Evolutionary conservation across 768 basidiomycete species (phyloP).

Genomic region (Boletus reticuloceps): DNA sequence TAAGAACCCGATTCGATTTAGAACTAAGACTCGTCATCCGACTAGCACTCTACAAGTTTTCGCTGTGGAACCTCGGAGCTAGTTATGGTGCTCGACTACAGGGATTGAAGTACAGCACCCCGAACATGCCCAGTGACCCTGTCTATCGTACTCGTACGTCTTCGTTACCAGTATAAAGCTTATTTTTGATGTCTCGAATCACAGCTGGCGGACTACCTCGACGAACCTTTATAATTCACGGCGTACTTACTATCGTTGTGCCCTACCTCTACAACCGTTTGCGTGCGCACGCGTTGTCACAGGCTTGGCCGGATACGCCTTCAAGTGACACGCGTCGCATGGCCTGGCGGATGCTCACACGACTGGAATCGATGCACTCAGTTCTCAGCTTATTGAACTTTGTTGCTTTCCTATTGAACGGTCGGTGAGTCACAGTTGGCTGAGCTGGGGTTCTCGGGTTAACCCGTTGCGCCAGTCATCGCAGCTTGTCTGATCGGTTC

Average conservation of each 20-base stretch:
- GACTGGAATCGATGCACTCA: constrained; percentile 65
- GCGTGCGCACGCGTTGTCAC: constrained; percentile 71
- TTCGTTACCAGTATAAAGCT: not conserved
- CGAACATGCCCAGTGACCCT: constrained; percentile 1
- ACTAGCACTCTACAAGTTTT: constrained; percentile 74
- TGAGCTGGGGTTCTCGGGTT: not conserved
- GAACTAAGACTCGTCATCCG: constrained; percentile 72
- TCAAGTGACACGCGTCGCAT: constrained; percentile 70
- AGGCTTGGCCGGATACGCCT: constrained; percentile 90
- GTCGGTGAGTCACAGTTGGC: constrained; percentile 53
- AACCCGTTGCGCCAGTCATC: constrained; percentile 57
- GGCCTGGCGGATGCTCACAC: constrained; percentile 67
- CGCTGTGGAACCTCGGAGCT: constrained; percentile 75
- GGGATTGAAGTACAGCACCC: constrained; percentile 59
- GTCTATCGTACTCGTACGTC: constrained; percentile 23
- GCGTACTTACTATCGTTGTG: constrained; percentile 65
- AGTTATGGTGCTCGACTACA: constrained; percentile 85
- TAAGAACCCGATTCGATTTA: constrained; percentile 65
- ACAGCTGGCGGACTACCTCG: constrained; percentile 67
- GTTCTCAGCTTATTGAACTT: constrained; percentile 72
- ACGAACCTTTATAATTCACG: constrained; percentile 61
- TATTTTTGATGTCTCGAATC: not conserved
- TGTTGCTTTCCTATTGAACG: constrained; percentile 80
- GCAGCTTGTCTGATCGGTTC: constrained; percentile 78
- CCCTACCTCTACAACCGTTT: constrained; percentile 80